Percentiles rank a stretch among this genome's conserved stretches.
Conservation (phyloP, 106 monocot genomes). For the Dioscorea alata region DNA sequence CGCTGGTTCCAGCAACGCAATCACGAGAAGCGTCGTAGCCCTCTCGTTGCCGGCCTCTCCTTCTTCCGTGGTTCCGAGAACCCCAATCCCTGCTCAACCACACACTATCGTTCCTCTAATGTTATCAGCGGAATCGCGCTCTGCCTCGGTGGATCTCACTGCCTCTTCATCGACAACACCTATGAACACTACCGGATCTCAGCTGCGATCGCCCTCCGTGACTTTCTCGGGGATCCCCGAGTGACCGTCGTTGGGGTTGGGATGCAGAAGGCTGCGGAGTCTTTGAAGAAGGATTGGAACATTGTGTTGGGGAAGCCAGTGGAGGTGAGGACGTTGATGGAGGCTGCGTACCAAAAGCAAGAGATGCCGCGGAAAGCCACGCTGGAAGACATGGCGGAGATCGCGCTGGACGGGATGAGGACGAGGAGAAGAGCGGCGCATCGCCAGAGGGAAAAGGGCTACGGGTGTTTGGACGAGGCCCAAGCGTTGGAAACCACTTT, state of each 20-base stretch:
- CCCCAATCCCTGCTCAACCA: too few species aligned
- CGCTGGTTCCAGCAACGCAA: not conserved
- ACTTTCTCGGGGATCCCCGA: constrained; percentile 3
- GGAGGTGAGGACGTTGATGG: constrained; percentile 8
- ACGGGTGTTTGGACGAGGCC: not conserved
- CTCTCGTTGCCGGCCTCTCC: constrained; percentile 14
- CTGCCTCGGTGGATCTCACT: constrained; percentile 19
- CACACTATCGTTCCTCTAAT: constrained; percentile 1
- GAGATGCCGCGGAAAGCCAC: not conserved
- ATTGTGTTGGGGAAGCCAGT: constrained; percentile 5
- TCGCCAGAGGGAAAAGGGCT: too few species aligned
- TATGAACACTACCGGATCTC: not conserved
- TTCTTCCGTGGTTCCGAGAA: not conserved
- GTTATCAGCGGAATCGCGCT: constrained; percentile 4
- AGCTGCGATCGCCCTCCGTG: not conserved
- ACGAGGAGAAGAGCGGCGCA: too few species aligned
- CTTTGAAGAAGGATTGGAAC: constrained; percentile 2
- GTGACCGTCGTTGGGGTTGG: constrained; percentile 11
- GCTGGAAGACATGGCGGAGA: too few species aligned
- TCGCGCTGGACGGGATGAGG: too few species aligned
- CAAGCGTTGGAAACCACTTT: constrained; percentile 5
- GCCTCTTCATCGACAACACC: constrained; percentile 7
- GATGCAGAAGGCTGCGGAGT: constrained; percentile 9
- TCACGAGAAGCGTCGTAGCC: constrained; percentile 2
- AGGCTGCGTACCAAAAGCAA: constrained; percentile 13